Base-by-base conservation (phyloP, 495 filamentous ascomycete species). In the Tuber microsphaerosporum region DNA sequence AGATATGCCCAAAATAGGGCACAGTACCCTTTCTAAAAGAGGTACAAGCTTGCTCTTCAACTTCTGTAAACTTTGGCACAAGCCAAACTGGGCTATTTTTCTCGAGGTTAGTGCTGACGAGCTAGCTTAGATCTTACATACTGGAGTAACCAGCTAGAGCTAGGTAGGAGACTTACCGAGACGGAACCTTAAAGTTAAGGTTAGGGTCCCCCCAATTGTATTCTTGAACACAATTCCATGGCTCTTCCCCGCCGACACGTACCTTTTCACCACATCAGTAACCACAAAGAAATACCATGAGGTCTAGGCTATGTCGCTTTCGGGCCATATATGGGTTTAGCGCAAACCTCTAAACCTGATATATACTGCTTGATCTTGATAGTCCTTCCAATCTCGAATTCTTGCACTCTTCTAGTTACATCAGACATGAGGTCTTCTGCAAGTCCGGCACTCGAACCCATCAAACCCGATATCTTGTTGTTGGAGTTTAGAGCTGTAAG, bases 31-130 rank as follows among this genome's bases (percentile, higher is more conserved):
- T 56, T 56, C 17, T 12, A 56, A 56, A 56, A 56, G 48, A 12
- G n/a, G 48, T 56, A 56, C 48, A 56, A 56, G 48, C 48, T 56
- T 56, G 48, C 48, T 26, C 48, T 56, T 56, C 48, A 22, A 56
- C 20, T n/a, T 56, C 48, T 56, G 48, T 56, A 26, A 9, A 56
- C n/a, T 26, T 56, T 2, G 48, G 48, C 22, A 56, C 48, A 56
- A 56, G 48, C 48, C 48, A 56, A 56, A 56, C 22, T 2, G 48
- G 48, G 8, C 48, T 56, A 26, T 56, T 56, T 56, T 56, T 56
- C 22, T 16, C 48, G 17, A 26, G 48, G 48, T 56, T 56, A 56
- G 48, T n/a, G 48, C 48, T 56, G 2, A 56, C 48, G 7, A 56
- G n/a, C 48, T 26, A 7, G 10, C 5, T 26, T 56, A 26, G 46